Evolutionary conservation across 2,329 filamentous ascomycete species (phyloP), one percentile per base, ranked within the genome.

Genomic region (Immersiporthe knoxdaviesiana): DNA sequence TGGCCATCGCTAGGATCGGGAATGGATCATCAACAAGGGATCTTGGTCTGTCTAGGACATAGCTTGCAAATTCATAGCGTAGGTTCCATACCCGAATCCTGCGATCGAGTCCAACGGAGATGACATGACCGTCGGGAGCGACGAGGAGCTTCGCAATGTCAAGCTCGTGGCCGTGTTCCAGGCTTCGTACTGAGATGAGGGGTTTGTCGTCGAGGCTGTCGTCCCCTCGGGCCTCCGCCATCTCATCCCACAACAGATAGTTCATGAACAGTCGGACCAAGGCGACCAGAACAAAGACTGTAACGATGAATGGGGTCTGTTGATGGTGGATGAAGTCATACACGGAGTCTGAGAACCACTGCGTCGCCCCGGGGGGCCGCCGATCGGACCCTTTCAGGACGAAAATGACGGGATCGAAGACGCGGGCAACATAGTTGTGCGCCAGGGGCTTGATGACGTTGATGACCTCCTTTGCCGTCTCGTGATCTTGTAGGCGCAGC

Each of bases 401-500:
- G 71, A 94, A 90, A 3, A 93, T 85, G 3, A 93, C 80, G 1
- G 92, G 92, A 54, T 94, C 89, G 75, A 91, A 92, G 1, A 94
- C 90, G 59, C 87, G 86, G 30, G 92, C 91, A 24, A 92, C 83
- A 76, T 93, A 92, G 77, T 88, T 91, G 75, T 92, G 85, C 1
- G 89, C 87, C 67, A 85, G 82, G 8, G 92, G 92, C 72, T 92
- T 93, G 74, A 94, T 86, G 41, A 92, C 86, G n/a, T 88, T 85
- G 76, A 94, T 92, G 21, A 94, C 86, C 75, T 94, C 92, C 50
- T 86, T 87, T 2, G 91, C 92, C 1, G 91, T 93, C 75, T 92
- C 90, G 74, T 93, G 91, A 73, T 94, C 92, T 77, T 94, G 92
- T 68, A 93, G 83, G 35, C 87, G 86, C 63, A 94, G 82, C 92